Percentiles rank a stretch among this genome's conserved stretches.
Conservation (phyloP, 192 early-diverging fungal species). For the Paraglomus occultum region DNA sequence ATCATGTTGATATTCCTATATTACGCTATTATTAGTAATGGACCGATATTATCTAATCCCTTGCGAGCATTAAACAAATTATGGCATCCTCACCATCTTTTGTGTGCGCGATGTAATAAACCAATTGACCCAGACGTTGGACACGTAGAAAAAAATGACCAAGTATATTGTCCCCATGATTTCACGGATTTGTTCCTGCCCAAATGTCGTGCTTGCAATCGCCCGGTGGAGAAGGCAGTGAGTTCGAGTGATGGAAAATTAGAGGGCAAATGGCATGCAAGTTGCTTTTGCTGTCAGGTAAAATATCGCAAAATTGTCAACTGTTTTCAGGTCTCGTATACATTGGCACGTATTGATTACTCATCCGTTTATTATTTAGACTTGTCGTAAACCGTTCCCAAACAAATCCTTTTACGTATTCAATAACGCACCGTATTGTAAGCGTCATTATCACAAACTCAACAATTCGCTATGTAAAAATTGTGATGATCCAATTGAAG, state of each 20-base stretch:
- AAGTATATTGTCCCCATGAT: conserved; percentile 68
- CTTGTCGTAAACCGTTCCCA: conserved; percentile 67
- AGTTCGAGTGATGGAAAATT: conserved; percentile 69
- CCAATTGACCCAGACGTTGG: conserved; percentile 53
- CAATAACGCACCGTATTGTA: conserved; percentile 79
- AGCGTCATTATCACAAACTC: conserved; percentile 81
- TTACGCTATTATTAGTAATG: conserved; percentile 33
- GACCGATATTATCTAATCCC: conserved; percentile 34
- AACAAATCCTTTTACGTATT: conserved; percentile 89
- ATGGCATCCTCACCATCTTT: conserved; percentile 64
- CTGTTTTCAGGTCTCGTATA: neutral
- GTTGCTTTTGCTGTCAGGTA: conserved; percentile 71
- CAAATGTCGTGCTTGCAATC: conserved; percentile 60
- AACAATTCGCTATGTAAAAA: conserved; percentile 80
- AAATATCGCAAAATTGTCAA: neutral
- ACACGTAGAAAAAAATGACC: conserved; percentile 58
- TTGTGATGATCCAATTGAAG: conserved; percentile 83
- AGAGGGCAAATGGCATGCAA: conserved; percentile 66
- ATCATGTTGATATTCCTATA: neutral
- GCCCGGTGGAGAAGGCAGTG: conserved; percentile 66
- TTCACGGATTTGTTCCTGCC: conserved; percentile 65
- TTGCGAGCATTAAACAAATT: conserved; percentile 63
- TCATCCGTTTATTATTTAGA: conserved; percentile 31
- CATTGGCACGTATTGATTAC: neutral
- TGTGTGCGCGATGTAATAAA: conserved; percentile 65